Base-by-base conservation (phyloP, 805 yeast genomes). In the Hanseniaspora lindneri region DNA sequence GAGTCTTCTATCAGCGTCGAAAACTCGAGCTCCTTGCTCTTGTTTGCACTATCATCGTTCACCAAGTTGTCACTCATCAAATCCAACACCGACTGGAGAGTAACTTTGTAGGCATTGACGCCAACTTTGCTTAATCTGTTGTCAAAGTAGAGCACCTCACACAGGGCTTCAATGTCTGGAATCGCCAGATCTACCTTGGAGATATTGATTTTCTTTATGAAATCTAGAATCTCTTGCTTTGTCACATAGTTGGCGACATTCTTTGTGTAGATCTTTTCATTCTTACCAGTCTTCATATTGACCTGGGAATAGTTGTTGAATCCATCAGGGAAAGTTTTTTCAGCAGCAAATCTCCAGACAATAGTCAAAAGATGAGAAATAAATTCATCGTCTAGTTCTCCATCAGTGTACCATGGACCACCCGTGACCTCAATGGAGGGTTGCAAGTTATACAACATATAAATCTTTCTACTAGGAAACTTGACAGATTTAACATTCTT, bases 371-470 rank as follows among this genome's bases (percentile, higher is more conserved):
- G 66, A 41, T 86, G 77, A 55, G 85, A 89, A 51, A 92, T 88
- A 58, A 92, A 92, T 63, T 89, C 97, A 2, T 86, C 79, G 61
- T 92, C 98, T 50, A 92, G 71, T 64, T 92, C 97, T 30, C 88
- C 79, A 61, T 92, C 98, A 0, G 96, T 87, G 61, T 88, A 92
- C 98, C 98, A 92, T 3, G 97, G 97, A 4, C 98, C 98, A 54
- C 98, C 98, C 0, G 97, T 92, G 33, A 92, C 92, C 55, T 89
- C 97, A 28, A 85, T 80, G 3, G 94, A 82, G 4, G 98, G 98
- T 61, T 87, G 95, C 55, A 92, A 68, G 59, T 85, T 80, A 61
- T 88, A 89, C 47, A 92, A 71, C 97, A 92, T 92, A 65, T 89
- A 94, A 29, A 92, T 89, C 60, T 92, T 92, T 54, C 98, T 74